Base-by-base conservation (phyloP, 257 asterid species). In the Rehmannia glutinosa region DNA sequence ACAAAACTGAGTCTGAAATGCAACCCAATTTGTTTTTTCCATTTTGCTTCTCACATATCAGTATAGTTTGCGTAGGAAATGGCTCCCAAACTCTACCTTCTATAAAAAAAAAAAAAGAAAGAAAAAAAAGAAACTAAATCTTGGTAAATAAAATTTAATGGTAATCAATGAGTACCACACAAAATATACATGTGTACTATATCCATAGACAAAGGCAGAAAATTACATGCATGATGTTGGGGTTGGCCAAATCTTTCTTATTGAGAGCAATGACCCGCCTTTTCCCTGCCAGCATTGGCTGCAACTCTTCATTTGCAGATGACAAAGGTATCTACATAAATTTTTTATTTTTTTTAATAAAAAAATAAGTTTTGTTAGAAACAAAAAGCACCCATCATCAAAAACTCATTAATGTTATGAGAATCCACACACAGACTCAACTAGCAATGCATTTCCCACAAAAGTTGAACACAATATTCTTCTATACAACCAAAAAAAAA, bases 221-320 rank as follows among this genome's bases (percentile, higher is more conserved):
- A 23, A 63, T 72, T 84, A 93, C 99, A 62, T 85, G 88, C 91
- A 90, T 90, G 75, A 93, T 80, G 69, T 90, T 90, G 81, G 92
- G 88, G 69, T 90, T 86, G 75, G 96, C 97, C 83, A 93, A 81
- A 68, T 93, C 99, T 72, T 88, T 93, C 95, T 90, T 90, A 81
- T 93, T 93, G 73, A 93, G 95, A 69, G 92, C 94, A 83, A 93
- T 66, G 42, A 88, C 68, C 58, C 96, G 83, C 72, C 85, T 86
- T 74, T 90, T 90, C 16, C 87, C 95, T 2, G 78, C 80, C 59
- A 93, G 82, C 83, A 86, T 38, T 16, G 88, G 83, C 83, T 93
- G 96, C 90, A 93, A 77, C 35, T 91, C 95, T 39, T 76, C 85
- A 54, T 90, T 87, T 36, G 91, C 87, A 8, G 97, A 90, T n/a